Conservation (phyloP, 164 flowering plant genomes). For the Chimonanthus praecox region DNA sequence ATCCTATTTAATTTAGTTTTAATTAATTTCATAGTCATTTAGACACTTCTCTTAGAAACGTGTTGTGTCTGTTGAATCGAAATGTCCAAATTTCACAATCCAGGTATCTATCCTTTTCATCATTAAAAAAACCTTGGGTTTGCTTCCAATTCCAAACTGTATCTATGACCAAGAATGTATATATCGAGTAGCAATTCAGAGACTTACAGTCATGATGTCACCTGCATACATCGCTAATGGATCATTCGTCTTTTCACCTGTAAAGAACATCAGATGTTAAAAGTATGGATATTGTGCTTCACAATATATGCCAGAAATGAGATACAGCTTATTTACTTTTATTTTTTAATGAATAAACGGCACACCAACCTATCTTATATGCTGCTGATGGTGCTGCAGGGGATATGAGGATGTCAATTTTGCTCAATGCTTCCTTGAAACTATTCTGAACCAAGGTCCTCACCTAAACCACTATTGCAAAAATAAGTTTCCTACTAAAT, state of each 20-base stretch:
- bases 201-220: constrained; percentile 93
- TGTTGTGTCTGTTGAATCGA: no score
- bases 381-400: constrained; percentile 98
- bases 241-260: constrained; percentile 93
- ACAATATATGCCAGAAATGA: not conserved
- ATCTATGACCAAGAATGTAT: not conserved
- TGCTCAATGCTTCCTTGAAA: constrained; percentile 69
- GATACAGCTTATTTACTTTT: constrained; percentile 6
- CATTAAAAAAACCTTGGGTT: not conserved
- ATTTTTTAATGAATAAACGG: not conserved
- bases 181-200: constrained; percentile 3
- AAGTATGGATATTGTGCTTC: not conserved
- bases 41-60: no score
- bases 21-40: not conserved
- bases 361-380: constrained; percentile 62
- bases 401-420: constrained; percentile 84
- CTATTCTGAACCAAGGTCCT: constrained; percentile 58
- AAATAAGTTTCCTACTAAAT: constrained; percentile 21
- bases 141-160: not conserved
- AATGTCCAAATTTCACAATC: no score
- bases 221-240: constrained; percentile 99
- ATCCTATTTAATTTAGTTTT: not conserved
- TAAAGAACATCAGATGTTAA: constrained; percentile 5
- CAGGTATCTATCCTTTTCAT: no score
- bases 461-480: constrained; percentile 53